These are phyloP conservation scores for Hypoxylon sp. DNA, from an alignment of 2,329 filamentous ascomycete species.

Conservation along the genomic window DNA sequence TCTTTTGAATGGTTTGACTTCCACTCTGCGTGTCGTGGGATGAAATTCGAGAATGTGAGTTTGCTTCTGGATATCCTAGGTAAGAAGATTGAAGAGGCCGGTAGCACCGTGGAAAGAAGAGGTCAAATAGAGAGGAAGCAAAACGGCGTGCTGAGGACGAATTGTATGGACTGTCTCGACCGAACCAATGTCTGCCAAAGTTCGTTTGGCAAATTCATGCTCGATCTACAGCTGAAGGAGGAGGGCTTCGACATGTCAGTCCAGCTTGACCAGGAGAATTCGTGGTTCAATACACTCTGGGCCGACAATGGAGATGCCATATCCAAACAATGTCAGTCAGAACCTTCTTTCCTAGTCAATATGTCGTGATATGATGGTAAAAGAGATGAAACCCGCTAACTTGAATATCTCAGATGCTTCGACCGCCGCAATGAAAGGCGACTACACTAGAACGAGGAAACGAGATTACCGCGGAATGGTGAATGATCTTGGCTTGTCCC, in stretches of 20 bases:
- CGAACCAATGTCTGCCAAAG: conserved; percentile 96
- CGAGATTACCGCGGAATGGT: conserved; percentile 91
- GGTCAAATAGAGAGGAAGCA: conserved; percentile 66
- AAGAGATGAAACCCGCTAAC: conserved; percentile 9
- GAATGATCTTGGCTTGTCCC: conserved; percentile 89
- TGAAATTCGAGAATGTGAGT: conserved; percentile 97
- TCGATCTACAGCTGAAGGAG: conserved; percentile 81
- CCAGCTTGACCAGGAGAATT: conserved; percentile 80
- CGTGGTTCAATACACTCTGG: conserved; percentile 97
- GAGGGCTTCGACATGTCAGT: conserved; percentile 82
- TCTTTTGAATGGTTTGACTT: conserved; percentile 98
- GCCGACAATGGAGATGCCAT: conserved; percentile 98
- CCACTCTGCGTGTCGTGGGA: conserved; percentile 89
- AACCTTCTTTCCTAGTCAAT: neutral
- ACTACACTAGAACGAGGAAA: conserved; percentile 92
- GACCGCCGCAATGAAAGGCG: conserved; percentile 94
- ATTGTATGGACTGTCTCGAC: conserved; percentile 99
- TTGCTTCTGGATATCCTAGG: conserved; percentile 79
- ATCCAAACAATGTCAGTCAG: conserved; percentile 77
- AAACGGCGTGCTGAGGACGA: conserved; percentile 85
- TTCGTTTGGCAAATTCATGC: conserved; percentile 84
- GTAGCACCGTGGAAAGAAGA: conserved; percentile 73
- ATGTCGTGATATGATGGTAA: neutral
- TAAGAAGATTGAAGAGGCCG: conserved; percentile 74
- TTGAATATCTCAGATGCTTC: conserved; percentile 71